Evolutionary conservation across 1,284 basidiomycete genomes (phyloP).

Genomic region (Trichosporon sp.): DNA sequence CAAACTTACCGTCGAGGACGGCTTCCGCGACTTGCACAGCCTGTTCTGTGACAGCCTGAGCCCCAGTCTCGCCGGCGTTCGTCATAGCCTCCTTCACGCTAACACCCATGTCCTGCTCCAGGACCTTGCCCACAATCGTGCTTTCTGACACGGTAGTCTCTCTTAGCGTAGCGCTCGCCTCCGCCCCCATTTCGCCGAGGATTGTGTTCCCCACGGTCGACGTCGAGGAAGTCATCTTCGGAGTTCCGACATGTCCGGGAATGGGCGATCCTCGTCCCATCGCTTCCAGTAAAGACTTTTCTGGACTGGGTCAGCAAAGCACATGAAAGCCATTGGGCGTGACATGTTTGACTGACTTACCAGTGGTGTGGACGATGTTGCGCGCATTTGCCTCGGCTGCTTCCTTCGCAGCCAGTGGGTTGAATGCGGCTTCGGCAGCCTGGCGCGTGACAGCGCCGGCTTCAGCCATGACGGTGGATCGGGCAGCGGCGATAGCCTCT

Average conservation of each 20-base stretch:
- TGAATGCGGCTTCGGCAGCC: conserved; percentile 38
- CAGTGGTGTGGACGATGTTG: conserved; percentile 32
- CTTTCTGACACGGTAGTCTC: conserved; percentile 33
- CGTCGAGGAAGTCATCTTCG: conserved; percentile 24
- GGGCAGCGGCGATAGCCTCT: conserved; percentile 30
- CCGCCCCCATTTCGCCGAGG: conserved; percentile 22
- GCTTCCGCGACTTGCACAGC: conserved; percentile 38
- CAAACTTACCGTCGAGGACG: conserved; percentile 31
- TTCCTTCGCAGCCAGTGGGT: conserved; percentile 44
- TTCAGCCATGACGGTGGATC: conserved; percentile 39
- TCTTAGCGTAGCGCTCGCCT: background rate
- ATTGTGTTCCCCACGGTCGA: conserved; percentile 20
- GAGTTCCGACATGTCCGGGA: background rate
- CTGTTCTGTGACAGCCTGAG: conserved; percentile 44
- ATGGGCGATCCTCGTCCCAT: conserved; percentile 16
- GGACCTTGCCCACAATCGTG: conserved; percentile 36
- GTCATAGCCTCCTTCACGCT: conserved; percentile 44
- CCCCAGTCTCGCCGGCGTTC: conserved; percentile 50
- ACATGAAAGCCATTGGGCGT: background rate
- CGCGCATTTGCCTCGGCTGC: conserved; percentile 44
- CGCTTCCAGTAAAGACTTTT: conserved; percentile 21
- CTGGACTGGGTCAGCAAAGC: background rate
- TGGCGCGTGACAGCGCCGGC: conserved; percentile 34
- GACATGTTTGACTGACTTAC: background rate
- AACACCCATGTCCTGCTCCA: conserved; percentile 44